Base-by-base conservation (phyloP, 805 yeast species). In the Candida chauliodis region DNA sequence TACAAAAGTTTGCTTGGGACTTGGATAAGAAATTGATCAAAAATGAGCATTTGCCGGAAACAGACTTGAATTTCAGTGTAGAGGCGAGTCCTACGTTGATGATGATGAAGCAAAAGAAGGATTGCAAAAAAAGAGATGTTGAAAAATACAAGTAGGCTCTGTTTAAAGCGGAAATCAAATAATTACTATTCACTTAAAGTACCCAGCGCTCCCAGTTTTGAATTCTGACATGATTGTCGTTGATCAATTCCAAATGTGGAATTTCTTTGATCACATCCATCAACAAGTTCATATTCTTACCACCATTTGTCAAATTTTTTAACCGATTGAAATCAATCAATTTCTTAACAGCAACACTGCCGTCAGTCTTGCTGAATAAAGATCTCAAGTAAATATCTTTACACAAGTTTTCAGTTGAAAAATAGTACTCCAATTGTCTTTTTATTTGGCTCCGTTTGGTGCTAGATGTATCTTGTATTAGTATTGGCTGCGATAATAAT, bases 1-100 rank as follows among this genome's bases (percentile, higher is more conserved):
- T 58, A 25, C 68, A 65, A 41, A 44, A 52, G 36, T 63, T 64
- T 49, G 65, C 69, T 1, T 62, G 69, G 66, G 69, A 63, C 8
- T 32, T 45, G 5, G 42, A 49, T 34, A 30, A 33, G 34, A 11
- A 37, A 44, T 13, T 26, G 33, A 10, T 36, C 37, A 17, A 38
- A 35, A 20, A 33, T 13, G 36, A 32, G 6, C 34, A 30, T 4
- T 43, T 43, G 19, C 47, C 52, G 2, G 45, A 34, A 14, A 51
- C 51, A 16, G 59, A 61, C 40, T 46, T 63, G 37, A 53, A 57
- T 29, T 40, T 50, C 9, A 61, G 56, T 40, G 46, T 61, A 21
- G 69, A 63, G 42, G 69, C 68, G 3, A 63, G 60, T 34, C 70
- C 69, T 3, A 63, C 69, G 1, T 44, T 59, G 29, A 54, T 63